Evolutionary conservation across 2,329 filamentous ascomycete genomes (phyloP), one percentile per base, ranked within the genome.

Genomic region (Thelonectria olida): DNA sequence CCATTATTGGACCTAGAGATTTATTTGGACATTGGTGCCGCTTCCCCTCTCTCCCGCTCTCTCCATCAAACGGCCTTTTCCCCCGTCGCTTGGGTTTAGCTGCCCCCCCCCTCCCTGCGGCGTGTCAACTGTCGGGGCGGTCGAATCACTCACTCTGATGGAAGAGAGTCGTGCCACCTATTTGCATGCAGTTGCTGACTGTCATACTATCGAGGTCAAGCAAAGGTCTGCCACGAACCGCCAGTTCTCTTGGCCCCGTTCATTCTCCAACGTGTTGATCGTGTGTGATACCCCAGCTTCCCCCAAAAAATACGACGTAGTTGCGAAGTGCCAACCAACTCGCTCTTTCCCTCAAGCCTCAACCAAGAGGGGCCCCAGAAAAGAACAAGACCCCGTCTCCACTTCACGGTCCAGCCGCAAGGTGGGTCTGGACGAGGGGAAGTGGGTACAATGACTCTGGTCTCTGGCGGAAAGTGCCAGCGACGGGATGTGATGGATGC

Each of bases 401-500:
- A 56, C 54, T n/a, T 19, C 45, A 5, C 13, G 34, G 15, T 45
- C 67, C 65, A 70, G 64, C 67, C 61, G 65, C 67, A 65, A 59
- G 54, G 63, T 62, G 63, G 63, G 45, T 62, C 59, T 61, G 38
- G 62, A 71, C 64, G 68, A 71, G 68, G 68, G 68, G 68, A 70
- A 70, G 64, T 69, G 67, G 67, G 25, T 51, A 38, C 45, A 17
- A 27, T 6, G 25, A 23, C 15, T 34, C 38, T 15, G 7, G 38
- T 39, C 25, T 27, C 42, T 25, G 44, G 25, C 34, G 49, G 19
- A 39, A 27, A 41, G 27, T 31, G 49, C 36, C 36, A 10, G 27
- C 28, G 7, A 13, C 28, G 28, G 28, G n/a, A n/a, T n/a, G n/a
- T n/a, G n/a, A n/a, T n/a, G n/a, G n/a, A n/a, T n/a, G n/a, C n/a